Evolutionary conservation across 331 rosid genomes (phyloP).

Genomic region (Telfairia occidentalis): DNA sequence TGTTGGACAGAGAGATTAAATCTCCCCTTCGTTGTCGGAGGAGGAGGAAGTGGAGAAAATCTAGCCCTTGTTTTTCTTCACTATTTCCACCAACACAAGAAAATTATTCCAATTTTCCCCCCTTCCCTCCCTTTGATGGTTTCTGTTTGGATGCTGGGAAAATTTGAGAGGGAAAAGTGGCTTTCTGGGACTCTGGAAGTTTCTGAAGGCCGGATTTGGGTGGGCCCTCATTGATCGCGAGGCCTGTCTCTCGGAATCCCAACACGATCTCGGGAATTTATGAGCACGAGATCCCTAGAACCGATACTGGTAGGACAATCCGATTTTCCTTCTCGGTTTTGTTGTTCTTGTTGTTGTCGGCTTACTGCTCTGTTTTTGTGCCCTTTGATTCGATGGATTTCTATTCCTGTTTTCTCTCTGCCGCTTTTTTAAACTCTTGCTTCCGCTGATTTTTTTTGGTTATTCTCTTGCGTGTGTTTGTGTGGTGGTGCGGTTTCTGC

Average conservation of each 20-base stretch:
- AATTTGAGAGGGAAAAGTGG: conserved; percentile 8
- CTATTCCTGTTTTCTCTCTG: background rate
- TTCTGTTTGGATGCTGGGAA: conserved; percentile 22
- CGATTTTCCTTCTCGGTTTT: conserved; percentile 11
- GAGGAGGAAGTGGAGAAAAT: conserved; percentile 14
- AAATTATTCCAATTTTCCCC: background rate
- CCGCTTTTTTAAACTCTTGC: background rate
- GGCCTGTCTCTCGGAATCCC: conserved; percentile 32
- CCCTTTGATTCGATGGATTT: conserved; percentile 8
- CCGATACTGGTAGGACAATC: conserved; percentile 40
- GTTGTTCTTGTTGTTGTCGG: background rate
- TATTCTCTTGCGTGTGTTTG: no score
- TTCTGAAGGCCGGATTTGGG: conserved; percentile 15
- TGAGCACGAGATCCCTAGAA: conserved; percentile 54
- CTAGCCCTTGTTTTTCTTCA: conserved; percentile 20
- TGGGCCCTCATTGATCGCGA: conserved; percentile 37
- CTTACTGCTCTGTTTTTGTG: background rate
- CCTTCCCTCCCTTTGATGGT: background rate
- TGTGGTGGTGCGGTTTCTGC: background rate
- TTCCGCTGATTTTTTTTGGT: background rate
- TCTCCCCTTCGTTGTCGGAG: conserved; percentile 1
- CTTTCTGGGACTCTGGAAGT: conserved; percentile 16
- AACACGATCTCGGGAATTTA: conserved; percentile 34
- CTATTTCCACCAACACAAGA: background rate
- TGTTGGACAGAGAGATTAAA: background rate